phyloP scores from a whole-genome alignment of 768 basidiomycete species.

The Lactarius trivialis region DNA sequence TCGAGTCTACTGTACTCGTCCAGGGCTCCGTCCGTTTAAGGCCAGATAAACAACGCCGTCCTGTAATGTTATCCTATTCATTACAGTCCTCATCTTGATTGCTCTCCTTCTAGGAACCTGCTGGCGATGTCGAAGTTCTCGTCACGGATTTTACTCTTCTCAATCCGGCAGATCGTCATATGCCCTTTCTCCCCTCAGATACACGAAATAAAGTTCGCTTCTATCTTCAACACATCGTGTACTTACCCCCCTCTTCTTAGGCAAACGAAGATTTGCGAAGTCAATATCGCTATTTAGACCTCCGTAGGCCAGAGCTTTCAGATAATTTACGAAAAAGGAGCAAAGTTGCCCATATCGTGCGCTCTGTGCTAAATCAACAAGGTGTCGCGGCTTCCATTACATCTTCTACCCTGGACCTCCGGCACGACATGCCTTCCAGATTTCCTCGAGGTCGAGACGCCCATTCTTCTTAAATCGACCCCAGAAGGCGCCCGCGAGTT shows the following conservation, averaged over 20 bases:
- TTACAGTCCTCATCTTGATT: slow-evolving; percentile 9
- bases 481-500: slow-evolving; percentile 92
- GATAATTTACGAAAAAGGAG: slow-evolving; percentile 78
- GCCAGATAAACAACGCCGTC: slow-evolving; percentile 54
- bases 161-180: slow-evolving; percentile 60
- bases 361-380: slow-evolving; percentile 64
- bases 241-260: slow-evolving; percentile 33
- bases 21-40: slow-evolving; percentile 65
- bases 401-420: slow-evolving; percentile 19
- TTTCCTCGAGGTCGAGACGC: slow-evolving; percentile 92
- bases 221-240: not conserved
- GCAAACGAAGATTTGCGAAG: slow-evolving; percentile 82
- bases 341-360: slow-evolving; percentile 70
- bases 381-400: slow-evolving; percentile 40
- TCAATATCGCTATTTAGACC: slow-evolving; percentile 83
- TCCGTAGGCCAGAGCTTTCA: slow-evolving; percentile 67
- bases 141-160: slow-evolving; percentile 65
- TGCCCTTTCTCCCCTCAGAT: slow-evolving; percentile 87
- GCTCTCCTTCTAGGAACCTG: slow-evolving; percentile 38
- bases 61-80: slow-evolving; percentile 34
- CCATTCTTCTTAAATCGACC: slow-evolving; percentile 82
- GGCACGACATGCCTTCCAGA: slow-evolving; percentile 39
- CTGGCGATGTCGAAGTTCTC: slow-evolving; percentile 76
- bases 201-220: slow-evolving; percentile 61
- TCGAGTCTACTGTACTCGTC: slow-evolving; percentile 73